phyloP scores from a whole-genome alignment of 2,329 filamentous ascomycete genomes.

The Triangularia setosa region DNA sequence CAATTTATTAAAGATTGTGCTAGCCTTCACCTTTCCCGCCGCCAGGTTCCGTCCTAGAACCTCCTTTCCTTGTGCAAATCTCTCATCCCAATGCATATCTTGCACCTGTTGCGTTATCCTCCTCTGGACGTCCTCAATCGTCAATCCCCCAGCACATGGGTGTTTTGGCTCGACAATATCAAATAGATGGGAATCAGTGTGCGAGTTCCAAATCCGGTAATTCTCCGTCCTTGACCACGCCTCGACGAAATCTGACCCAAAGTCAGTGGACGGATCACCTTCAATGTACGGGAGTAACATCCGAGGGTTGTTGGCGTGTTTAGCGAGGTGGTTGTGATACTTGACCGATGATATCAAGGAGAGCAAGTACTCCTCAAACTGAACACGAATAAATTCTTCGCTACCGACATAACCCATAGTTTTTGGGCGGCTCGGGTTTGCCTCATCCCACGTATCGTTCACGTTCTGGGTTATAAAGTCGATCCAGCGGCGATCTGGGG shows the following conservation, averaged over 20 bases:
- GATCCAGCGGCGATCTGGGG: slow-evolving; percentile 90
- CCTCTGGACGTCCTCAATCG: slow-evolving; percentile 90
- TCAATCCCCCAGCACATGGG: slow-evolving; percentile 86
- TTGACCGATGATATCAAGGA: slow-evolving; percentile 85
- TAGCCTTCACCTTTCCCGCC: slow-evolving; percentile 82
- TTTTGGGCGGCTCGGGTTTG: slow-evolving; percentile 83
- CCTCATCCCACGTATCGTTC: slow-evolving; percentile 93
- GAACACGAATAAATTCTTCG: slow-evolving; percentile 93
- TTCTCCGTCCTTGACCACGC: slow-evolving; percentile 87
- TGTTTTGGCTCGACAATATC: slow-evolving; percentile 92
- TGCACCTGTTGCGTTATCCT: slow-evolving; percentile 87
- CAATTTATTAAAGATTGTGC: slow-evolving; percentile 78
- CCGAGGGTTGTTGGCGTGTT: slow-evolving; percentile 54
- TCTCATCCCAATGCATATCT: slow-evolving; percentile 89
- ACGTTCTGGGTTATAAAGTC: slow-evolving; percentile 92
- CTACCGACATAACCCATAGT: slow-evolving; percentile 93
- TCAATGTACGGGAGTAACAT: slow-evolving; percentile 64
- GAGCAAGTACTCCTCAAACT: slow-evolving; percentile 95
- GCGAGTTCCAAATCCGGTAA: slow-evolving; percentile 78
- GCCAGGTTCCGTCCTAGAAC: slow-evolving; percentile 85
- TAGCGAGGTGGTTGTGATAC: slow-evolving; percentile 68
- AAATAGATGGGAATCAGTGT: slow-evolving; percentile 84
- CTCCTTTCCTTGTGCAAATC: slow-evolving; percentile 77
- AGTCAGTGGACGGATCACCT: slow-evolving; percentile 81
- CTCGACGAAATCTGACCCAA: slow-evolving; percentile 79